These are phyloP conservation scores for Clavispora phyllophila DNA, from an alignment of 805 yeast genomes.

Conservation along the genomic window DNA sequence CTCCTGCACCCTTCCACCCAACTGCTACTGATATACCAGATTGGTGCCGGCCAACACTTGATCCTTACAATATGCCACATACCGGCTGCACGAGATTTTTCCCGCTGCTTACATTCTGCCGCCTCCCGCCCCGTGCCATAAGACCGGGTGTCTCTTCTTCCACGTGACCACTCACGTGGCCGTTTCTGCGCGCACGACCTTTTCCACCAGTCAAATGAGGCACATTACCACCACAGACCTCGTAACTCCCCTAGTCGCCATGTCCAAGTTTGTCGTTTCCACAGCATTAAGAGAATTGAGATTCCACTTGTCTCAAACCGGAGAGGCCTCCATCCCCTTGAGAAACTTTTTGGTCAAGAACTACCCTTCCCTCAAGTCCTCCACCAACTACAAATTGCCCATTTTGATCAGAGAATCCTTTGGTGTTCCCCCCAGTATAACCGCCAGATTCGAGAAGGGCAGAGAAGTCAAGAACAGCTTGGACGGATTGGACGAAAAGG, in stretches of 20 bases:
- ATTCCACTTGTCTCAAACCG: conserved; percentile 76
- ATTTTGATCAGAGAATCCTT: conserved; percentile 73
- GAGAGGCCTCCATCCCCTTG: conserved; percentile 62
- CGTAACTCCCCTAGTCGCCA: conserved; percentile 7
- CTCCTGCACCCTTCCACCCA: no score
- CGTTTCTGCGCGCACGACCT: conserved; percentile 6
- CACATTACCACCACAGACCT: neutral
- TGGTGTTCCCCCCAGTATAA: conserved; percentile 68
- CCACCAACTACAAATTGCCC: conserved; percentile 59
- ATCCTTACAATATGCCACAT: no score
- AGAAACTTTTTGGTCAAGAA: conserved; percentile 58
- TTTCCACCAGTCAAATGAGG: conserved; percentile 14
- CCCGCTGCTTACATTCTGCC: no score
- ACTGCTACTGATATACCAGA: no score
- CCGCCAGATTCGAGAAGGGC: conserved; percentile 46
- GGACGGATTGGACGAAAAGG: conserved; percentile 44
- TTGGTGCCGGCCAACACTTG: no score
- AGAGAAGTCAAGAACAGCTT: conserved; percentile 32
- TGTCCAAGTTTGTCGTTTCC: conserved; percentile 44
- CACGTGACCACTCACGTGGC: conserved; percentile 3
- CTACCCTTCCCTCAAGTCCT: conserved; percentile 59
- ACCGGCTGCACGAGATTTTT: no score
- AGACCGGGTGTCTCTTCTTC: no score
- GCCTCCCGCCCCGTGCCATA: no score
- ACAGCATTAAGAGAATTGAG: conserved; percentile 69